Evolutionary conservation across 2,329 filamentous ascomycete species (phyloP).

Genomic region (Colletotrichum horii): DNA sequence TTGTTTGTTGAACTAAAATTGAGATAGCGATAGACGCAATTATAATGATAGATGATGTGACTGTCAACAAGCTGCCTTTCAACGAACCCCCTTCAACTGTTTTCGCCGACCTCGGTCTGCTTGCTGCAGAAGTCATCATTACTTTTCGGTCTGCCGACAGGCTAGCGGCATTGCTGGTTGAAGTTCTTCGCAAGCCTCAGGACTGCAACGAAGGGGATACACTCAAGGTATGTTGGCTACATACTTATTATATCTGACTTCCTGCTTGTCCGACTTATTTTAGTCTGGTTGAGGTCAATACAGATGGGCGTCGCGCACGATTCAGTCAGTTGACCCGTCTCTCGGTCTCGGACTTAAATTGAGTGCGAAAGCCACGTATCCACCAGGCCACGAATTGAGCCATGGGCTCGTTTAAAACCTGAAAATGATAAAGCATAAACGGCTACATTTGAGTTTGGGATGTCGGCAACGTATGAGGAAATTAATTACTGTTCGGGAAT

Average conservation of each 20-base stretch:
- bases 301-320: neutral
- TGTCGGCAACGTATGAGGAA: neutral
- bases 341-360: neutral
- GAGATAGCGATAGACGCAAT: neutral
- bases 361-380: neutral
- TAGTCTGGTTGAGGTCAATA: rapidly evolving
- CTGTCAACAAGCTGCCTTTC: neutral
- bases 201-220: too few relatives aligned
- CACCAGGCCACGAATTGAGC: neutral
- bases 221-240: neutral
- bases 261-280: rapidly evolving
- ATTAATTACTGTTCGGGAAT: neutral
- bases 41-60: neutral
- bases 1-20: neutral
- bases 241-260: neutral
- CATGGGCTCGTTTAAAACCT: neutral
- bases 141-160: neutral
- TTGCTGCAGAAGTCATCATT: neutral
- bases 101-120: neutral
- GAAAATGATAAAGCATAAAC: neutral
- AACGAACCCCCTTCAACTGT: neutral
- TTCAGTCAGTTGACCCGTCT: neutral
- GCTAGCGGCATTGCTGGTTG: neutral
- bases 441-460: neutral
- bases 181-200: neutral